A percentile compares a stretch with the other conserved stretches of the same genome.
Conservation (phyloP, 2,329 filamentous ascomycete genomes). For the Hypoxylon sp. region DNA sequence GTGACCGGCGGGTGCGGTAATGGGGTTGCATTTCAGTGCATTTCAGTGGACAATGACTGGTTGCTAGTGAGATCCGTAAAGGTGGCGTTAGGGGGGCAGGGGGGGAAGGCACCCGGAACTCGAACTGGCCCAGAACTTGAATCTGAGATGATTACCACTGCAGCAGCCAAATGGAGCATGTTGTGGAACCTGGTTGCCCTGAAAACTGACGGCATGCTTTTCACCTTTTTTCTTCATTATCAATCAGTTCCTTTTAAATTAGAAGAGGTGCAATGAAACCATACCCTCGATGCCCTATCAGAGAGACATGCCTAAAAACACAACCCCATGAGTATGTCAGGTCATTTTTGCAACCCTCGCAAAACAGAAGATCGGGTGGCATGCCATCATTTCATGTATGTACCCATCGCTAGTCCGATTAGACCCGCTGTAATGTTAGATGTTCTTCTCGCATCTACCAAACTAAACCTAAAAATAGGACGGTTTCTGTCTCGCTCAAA, state of each 20-base stretch:
- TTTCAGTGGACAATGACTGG: constrained; percentile 12
- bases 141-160: constrained; percentile 19
- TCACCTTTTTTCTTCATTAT: too few relatives aligned
- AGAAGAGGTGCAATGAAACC: too few relatives aligned
- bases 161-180: constrained; percentile 23
- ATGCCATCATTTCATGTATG: constrained; percentile 4
- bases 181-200: constrained; percentile 4
- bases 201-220: constrained; percentile 11
- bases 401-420: constrained; percentile 4
- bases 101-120: constrained; percentile 14
- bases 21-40: constrained; percentile 29
- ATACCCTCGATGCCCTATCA: too few relatives aligned
- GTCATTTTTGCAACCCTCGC: too few relatives aligned
- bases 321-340: too few relatives aligned
- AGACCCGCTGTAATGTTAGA: constrained; percentile 9
- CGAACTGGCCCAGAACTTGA: constrained; percentile 16
- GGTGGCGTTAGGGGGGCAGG: constrained; percentile 18
- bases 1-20: constrained; percentile 28
- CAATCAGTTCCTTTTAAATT: too few relatives aligned
- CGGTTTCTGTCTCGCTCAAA: constrained; percentile 10
- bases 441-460: constrained; percentile 1
- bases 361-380: constrained; percentile 19
- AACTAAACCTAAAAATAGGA: constrained; percentile 31
- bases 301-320: too few relatives aligned
- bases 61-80: constrained; percentile 29